These are phyloP conservation scores for Wickerhamiella dianesei DNA, from an alignment of 805 yeast species.

Conservation along the genomic window DNA sequence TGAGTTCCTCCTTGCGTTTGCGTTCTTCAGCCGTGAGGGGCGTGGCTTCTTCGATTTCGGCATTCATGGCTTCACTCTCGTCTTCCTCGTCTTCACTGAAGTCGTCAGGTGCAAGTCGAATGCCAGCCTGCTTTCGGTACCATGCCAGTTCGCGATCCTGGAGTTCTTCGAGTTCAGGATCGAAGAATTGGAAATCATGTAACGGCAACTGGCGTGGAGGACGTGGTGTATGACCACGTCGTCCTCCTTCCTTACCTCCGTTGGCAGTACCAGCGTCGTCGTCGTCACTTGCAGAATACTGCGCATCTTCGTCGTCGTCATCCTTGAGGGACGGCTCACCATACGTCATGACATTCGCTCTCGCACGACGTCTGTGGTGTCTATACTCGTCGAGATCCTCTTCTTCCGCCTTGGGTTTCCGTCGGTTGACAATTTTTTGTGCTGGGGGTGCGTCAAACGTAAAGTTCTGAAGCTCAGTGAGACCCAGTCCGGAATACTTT, in stretches of 20 bases:
- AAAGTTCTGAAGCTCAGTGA: constrained; percentile 87
- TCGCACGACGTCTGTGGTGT: constrained; percentile 33
- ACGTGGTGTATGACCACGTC: constrained; percentile 42
- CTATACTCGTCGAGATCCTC: constrained; percentile 14
- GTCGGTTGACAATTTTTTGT: constrained; percentile 7
- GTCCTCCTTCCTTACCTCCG: too few species aligned
- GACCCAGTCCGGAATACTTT: constrained; percentile 70
- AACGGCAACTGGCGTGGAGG: constrained; percentile 73
- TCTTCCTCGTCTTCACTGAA: constrained; percentile 28
- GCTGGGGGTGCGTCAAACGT: constrained; percentile 45
- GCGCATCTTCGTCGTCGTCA: constrained; percentile 59
- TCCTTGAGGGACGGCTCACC: constrained; percentile 42
- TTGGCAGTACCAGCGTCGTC: not conserved
- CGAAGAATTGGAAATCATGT: constrained; percentile 81
- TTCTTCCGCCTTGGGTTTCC: constrained; percentile 10
- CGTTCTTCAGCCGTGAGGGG: constrained; percentile 72
- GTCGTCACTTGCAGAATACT: not conserved
- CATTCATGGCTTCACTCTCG: constrained; percentile 37
- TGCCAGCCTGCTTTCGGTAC: constrained; percentile 54
- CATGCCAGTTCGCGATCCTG: constrained; percentile 71
- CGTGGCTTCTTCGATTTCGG: constrained; percentile 49
- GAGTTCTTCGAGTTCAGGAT: constrained; percentile 54
- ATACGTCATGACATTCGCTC: constrained; percentile 42
- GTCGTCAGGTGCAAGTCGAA: constrained; percentile 40
- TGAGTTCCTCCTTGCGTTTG: constrained; percentile 44